These are phyloP conservation scores for Aspergillus pseudoglaucus DNA, from an alignment of 2,329 filamentous ascomycete species.

Conservation along the genomic window DNA sequence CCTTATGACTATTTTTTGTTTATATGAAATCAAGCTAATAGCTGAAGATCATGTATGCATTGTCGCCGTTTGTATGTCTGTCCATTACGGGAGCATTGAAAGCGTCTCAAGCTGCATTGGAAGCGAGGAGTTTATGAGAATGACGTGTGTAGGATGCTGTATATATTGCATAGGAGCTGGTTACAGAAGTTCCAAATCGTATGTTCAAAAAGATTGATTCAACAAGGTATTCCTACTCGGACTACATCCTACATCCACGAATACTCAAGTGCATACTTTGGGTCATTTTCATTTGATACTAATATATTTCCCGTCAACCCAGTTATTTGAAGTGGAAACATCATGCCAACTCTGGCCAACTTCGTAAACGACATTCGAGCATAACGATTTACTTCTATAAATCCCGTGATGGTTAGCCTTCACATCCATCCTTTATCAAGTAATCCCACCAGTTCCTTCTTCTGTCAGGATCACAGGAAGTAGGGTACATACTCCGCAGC, in stretches of 20 bases:
- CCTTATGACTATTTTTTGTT: conserved; percentile 12
- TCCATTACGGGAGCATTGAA: conserved; percentile 27
- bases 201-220: too few relatives aligned
- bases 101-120: conserved; percentile 20
- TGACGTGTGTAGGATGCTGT: neutral
- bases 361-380: neutral
- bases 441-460: conserved; percentile 5
- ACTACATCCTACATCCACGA: too few relatives aligned
- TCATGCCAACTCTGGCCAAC: neutral
- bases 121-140: conserved; percentile 2
- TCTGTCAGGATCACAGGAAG: neutral
- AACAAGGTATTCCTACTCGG: too few relatives aligned
- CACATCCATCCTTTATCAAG: conserved; percentile 7
- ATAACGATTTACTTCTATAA: conserved; percentile 17
- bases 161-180: neutral
- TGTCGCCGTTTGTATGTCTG: conserved; percentile 26
- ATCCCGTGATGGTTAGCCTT: conserved; percentile 6
- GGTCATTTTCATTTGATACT: too few relatives aligned
- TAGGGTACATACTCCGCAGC: conserved; percentile 32
- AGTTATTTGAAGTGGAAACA: too few relatives aligned
- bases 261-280: neutral
- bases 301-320: too few relatives aligned
- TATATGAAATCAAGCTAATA: conserved; percentile 1
- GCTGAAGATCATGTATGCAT: conserved; percentile 23
- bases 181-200: neutral